phyloP scores from a whole-genome alignment of 768 basidiomycete genomes.

The Kwoniella sp. region DNA sequence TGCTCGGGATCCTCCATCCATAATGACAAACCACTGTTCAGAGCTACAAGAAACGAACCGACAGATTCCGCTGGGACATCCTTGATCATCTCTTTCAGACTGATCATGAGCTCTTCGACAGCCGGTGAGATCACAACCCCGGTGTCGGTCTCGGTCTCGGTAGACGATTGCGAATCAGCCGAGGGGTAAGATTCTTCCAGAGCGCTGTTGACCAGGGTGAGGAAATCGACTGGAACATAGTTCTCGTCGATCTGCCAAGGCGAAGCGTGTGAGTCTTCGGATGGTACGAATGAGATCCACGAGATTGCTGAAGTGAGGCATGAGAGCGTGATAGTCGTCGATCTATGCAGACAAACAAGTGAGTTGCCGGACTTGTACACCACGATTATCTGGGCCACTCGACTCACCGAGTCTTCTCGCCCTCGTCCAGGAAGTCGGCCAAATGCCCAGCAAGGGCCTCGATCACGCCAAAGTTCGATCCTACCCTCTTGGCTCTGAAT shows the following conservation, averaged over 20 bases:
- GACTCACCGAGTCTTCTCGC: slow-evolving; percentile 27
- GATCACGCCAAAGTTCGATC: slow-evolving; percentile 45
- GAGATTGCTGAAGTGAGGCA: slow-evolving; percentile 36
- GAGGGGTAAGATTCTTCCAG: slow-evolving; percentile 35
- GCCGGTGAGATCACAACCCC: slow-evolving; percentile 28
- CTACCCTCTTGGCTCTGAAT: slow-evolving; percentile 44
- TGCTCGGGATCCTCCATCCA: slow-evolving; percentile 34
- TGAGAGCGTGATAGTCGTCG: slow-evolving; percentile 41
- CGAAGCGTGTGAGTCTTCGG: slow-evolving; percentile 7
- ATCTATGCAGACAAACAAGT: slow-evolving; percentile 9
- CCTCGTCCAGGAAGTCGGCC: slow-evolving; percentile 30
- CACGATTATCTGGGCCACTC: slow-evolving; percentile 11
- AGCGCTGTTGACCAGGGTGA: slow-evolving; percentile 32
- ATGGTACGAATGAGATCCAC: slow-evolving; percentile 32
- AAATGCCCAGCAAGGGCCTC: slow-evolving; percentile 44
- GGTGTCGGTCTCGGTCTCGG: background rate
- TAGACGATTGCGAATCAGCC: slow-evolving; percentile 4
- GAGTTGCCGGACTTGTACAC: background rate
- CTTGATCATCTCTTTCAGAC: slow-evolving; percentile 14
- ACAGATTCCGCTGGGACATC: slow-evolving; percentile 29
- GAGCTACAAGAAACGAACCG: slow-evolving; percentile 15
- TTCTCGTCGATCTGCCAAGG: slow-evolving; percentile 34
- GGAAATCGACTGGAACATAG: slow-evolving; percentile 40
- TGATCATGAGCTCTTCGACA: slow-evolving; percentile 24
- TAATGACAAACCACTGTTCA: slow-evolving; percentile 15